phyloP scores from a whole-genome alignment of 192 early-diverging fungal genomes.

The Linnemannia elongata region DNA sequence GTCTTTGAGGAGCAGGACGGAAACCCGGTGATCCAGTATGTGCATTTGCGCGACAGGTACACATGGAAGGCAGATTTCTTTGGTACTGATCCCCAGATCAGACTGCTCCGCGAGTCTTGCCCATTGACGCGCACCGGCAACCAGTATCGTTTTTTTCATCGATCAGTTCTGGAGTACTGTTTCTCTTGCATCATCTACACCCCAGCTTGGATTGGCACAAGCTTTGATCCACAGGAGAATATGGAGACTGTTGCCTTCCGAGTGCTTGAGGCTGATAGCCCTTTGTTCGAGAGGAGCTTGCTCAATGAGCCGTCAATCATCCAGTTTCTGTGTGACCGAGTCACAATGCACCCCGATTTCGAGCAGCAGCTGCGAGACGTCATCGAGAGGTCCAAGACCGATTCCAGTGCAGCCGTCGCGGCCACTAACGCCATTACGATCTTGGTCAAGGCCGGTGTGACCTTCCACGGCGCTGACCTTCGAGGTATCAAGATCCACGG shows the following conservation, averaged over 20 bases:
- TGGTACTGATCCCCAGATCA: neutral
- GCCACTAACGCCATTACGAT: neutral
- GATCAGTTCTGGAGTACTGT: neutral
- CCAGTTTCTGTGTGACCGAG: neutral
- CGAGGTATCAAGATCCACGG: neutral
- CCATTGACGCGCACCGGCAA: neutral
- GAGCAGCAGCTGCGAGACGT: neutral
- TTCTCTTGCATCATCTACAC: neutral
- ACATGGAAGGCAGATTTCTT: constrained; percentile 6
- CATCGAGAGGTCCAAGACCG: neutral
- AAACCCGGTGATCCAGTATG: neutral
- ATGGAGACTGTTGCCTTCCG: neutral
- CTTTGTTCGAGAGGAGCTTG: neutral
- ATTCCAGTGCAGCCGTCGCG: neutral
- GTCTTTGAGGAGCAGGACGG: neutral
- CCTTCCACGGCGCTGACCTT: neutral
- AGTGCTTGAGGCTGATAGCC: too few relatives aligned
- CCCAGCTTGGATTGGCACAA: neutral
- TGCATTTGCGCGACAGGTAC: neutral
- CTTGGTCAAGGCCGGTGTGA: neutral
- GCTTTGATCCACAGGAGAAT: neutral
- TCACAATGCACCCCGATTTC: neutral
- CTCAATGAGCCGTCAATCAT: neutral
- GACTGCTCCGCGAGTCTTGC: neutral
- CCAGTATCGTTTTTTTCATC: neutral